phyloP scores from a whole-genome alignment of 129 eudicot genomes.

The Flaveria robusta region DNA sequence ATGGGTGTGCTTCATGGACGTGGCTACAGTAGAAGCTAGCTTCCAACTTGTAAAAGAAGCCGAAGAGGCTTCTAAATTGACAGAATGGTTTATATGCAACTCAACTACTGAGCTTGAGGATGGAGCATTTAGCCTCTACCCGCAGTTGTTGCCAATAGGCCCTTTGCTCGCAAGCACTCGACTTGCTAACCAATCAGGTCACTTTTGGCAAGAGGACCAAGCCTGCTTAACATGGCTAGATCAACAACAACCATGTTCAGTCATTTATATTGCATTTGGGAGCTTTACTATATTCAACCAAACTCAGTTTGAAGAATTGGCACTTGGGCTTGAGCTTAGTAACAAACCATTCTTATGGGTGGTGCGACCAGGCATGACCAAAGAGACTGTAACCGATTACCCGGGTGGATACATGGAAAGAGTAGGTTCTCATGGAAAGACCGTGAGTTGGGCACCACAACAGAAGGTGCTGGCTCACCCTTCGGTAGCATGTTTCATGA shows the following conservation, averaged over 20 bases:
- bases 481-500: constrained; percentile 55
- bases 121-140: constrained; percentile 36
- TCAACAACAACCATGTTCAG: constrained; percentile 45
- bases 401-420: constrained; percentile 46
- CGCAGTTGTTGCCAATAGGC: constrained; percentile 45
- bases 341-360: constrained; percentile 62
- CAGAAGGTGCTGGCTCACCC: constrained; percentile 53
- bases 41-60: constrained; percentile 12
- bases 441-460: constrained; percentile 67
- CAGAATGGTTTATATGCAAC: constrained; percentile 49
- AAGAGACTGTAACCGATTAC: constrained; percentile 14
- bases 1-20: constrained; percentile 40
- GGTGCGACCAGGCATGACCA: constrained; percentile 45
- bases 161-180: constrained; percentile 55
- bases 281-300: constrained; percentile 47
- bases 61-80: constrained; percentile 18
- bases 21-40: neutral
- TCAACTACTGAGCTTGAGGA: constrained; percentile 49
- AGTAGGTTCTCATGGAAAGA: constrained; percentile 35
- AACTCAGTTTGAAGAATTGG: constrained; percentile 52
- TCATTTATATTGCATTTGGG: constrained; percentile 61
- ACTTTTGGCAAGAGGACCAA: constrained; percentile 59
- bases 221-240: constrained; percentile 65
- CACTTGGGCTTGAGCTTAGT: constrained; percentile 54
- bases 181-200: constrained; percentile 37